These are phyloP conservation scores for Rhipidocladum racemiflorum DNA, from an alignment of 176 grass and related monocot genomes.

Conservation along the genomic window DNA sequence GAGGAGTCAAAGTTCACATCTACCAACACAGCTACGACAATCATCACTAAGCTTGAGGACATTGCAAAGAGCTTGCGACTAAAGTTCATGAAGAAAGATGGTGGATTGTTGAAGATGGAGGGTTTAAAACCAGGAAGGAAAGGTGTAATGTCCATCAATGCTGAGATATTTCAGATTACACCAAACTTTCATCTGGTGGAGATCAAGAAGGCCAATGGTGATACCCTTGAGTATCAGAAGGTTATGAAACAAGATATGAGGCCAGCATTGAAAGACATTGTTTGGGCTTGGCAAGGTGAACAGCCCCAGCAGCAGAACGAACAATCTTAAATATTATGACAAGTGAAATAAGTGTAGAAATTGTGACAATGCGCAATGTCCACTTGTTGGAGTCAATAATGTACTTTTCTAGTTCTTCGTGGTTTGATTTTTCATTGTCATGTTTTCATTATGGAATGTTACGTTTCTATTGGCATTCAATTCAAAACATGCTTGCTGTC, in stretches of 20 bases:
- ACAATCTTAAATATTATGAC: background rate
- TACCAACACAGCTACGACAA: slow-evolving; percentile 41
- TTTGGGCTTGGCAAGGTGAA: slow-evolving; percentile 90
- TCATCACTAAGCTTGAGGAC: slow-evolving; percentile 67
- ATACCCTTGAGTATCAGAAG: slow-evolving; percentile 75
- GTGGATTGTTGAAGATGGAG: slow-evolving; percentile 65
- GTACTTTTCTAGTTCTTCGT: background rate
- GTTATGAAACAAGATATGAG: slow-evolving; percentile 60
- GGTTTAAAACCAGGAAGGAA: slow-evolving; percentile 56
- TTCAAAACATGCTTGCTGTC: background rate
- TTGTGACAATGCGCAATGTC: background rate
- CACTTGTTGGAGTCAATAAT: slow-evolving; percentile 1
- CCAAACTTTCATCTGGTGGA: slow-evolving; percentile 84
- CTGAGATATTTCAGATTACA: slow-evolving; percentile 72
- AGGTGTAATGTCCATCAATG: slow-evolving; percentile 59
- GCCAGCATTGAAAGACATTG: slow-evolving; percentile 76
- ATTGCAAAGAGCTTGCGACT: slow-evolving; percentile 58
- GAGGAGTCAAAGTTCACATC: slow-evolving; percentile 68
- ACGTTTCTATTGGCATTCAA: background rate
- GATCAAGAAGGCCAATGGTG: slow-evolving; percentile 67
- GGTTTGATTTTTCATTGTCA: slow-evolving; percentile 6
- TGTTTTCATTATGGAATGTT: too few species aligned
- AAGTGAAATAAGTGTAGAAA: background rate
- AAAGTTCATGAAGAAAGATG: slow-evolving; percentile 62
- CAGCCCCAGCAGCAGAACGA: slow-evolving; percentile 9